phyloP scores from a whole-genome alignment of 805 yeast genomes.

The Lipomyces sp. region DNA sequence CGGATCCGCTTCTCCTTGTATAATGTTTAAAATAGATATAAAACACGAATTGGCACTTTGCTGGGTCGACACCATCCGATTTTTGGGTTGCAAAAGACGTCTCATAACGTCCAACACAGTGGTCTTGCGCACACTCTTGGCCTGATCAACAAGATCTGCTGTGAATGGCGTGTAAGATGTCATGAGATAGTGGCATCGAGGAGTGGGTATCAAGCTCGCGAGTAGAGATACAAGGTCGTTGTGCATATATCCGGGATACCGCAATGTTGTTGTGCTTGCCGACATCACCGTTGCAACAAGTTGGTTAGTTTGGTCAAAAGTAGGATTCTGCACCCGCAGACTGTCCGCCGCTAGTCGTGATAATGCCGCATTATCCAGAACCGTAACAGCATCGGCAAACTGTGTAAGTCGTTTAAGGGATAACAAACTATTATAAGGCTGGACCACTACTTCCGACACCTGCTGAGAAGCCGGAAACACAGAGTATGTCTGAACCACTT shows the following conservation, averaged over 20 bases:
- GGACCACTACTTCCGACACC: conserved; percentile 95
- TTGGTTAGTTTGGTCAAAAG: conserved; percentile 80
- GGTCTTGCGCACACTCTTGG: conserved; percentile 65
- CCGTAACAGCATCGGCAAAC: conserved; percentile 83
- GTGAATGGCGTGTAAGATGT: conserved; percentile 82
- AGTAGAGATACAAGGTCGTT: conserved; percentile 80
- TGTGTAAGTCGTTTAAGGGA: conserved; percentile 82
- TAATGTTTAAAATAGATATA: conserved; percentile 70
- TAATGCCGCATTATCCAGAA: conserved; percentile 88
- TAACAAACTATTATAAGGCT: conserved; percentile 88
- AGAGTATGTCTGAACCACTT: conserved; percentile 80
- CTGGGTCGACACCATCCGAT: conserved; percentile 66
- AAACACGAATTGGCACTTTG: conserved; percentile 56
- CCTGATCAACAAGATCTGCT: conserved; percentile 64
- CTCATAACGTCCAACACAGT: conserved; percentile 85
- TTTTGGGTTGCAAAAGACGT: conserved; percentile 77
- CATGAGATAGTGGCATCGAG: conserved; percentile 73
- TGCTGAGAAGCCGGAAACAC: conserved; percentile 81
- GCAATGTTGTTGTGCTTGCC: conserved; percentile 79
- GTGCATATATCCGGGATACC: conserved; percentile 92
- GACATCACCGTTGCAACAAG: conserved; percentile 84
- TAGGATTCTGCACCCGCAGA: conserved; percentile 61
- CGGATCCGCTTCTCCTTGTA: conserved; percentile 70
- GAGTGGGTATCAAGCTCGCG: conserved; percentile 83
- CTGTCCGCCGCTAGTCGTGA: conserved; percentile 69